A percentile compares a stretch with the other conserved stretches of the same genome.
Conservation (phyloP, 257 asterid species). For the Euphrasia confusa region DNA sequence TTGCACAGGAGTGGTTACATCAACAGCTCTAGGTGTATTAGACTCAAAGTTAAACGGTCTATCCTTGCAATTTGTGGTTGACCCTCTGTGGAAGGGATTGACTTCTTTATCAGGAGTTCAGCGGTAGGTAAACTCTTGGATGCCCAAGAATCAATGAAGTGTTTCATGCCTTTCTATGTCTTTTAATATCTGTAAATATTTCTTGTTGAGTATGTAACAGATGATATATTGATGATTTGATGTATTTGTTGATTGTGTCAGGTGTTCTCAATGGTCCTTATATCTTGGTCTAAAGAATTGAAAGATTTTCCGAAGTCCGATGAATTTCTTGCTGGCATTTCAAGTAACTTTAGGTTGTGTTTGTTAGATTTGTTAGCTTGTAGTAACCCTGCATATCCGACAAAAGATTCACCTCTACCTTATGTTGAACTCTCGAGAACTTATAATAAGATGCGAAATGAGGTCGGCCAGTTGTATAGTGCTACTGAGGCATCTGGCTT, state of each 20-base stretch:
- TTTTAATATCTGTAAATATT: constrained; percentile 12
- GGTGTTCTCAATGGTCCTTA: constrained; percentile 89
- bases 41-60: constrained; percentile 67
- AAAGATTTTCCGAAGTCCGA: constrained; percentile 39
- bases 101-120: constrained; percentile 91
- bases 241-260: constrained; percentile 33
- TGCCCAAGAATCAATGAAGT: constrained; percentile 10
- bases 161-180: neutral
- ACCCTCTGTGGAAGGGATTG: constrained; percentile 79
- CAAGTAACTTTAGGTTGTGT: constrained; percentile 62
- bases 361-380: constrained; percentile 74
- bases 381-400: constrained; percentile 88
- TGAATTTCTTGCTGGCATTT: constrained; percentile 45
- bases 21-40: constrained; percentile 77
- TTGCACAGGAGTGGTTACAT: constrained; percentile 79
- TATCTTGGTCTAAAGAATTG: constrained; percentile 92
- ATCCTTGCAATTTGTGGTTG: constrained; percentile 62
- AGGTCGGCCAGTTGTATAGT: constrained; percentile 71
- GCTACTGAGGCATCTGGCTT: constrained; percentile 63
- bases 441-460: constrained; percentile 81
- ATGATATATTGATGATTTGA: neutral
- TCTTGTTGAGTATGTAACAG: constrained; percentile 12
- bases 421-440: constrained; percentile 95
- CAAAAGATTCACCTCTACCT: constrained; percentile 76
- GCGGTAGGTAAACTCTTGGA: constrained; percentile 64